Evolutionary conservation across 208 protist species (phyloP).

Genomic region (Trypanosoma grayi): DNA sequence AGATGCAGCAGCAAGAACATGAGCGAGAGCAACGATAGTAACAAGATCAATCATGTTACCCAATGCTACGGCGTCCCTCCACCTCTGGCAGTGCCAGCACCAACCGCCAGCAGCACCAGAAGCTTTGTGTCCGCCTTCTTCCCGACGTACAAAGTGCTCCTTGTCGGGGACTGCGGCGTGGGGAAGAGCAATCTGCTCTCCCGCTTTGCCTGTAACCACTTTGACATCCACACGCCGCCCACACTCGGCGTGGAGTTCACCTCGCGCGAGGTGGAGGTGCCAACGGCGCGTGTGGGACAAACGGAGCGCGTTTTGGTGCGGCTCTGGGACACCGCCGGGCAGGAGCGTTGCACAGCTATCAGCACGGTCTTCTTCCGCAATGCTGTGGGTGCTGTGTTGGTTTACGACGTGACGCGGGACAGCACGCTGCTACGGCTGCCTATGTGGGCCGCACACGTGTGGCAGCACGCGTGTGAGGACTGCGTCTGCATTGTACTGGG

Average conservation of each 20-base stretch:
- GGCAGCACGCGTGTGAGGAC: no score
- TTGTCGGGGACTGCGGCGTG: constrained; percentile 90
- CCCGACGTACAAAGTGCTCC: constrained; percentile 94
- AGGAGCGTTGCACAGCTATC: constrained; percentile 99
- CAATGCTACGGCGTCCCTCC: no score
- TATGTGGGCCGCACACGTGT: constrained; percentile 93
- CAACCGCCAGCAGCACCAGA: no score
- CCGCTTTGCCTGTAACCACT: constrained; percentile 86
- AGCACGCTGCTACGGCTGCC: constrained; percentile 96
- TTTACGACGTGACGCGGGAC: constrained; percentile 99
- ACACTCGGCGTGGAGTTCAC: constrained; percentile 95
- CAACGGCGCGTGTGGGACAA: constrained; percentile 98
- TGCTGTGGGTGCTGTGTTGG: constrained; percentile 98
- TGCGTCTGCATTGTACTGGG: constrained; percentile 99
- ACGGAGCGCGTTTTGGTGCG: no score
- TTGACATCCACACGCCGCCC: constrained; percentile 84
- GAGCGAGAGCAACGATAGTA: no score
- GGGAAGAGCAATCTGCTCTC: constrained; percentile 91
- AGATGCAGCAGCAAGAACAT: no score
- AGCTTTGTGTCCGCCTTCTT: no score
- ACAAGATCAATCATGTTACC: no score
- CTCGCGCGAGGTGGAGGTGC: constrained; percentile 90
- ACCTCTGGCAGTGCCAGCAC: no score
- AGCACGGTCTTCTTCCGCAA: constrained; percentile 96
- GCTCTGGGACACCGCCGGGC: constrained; percentile 99